Percentiles rank a stretch among this genome's conserved stretches.
Evolutionary conservation across 345 rosid species (phyloP).

Genomic region (Leavenworthia alabamica): DNA sequence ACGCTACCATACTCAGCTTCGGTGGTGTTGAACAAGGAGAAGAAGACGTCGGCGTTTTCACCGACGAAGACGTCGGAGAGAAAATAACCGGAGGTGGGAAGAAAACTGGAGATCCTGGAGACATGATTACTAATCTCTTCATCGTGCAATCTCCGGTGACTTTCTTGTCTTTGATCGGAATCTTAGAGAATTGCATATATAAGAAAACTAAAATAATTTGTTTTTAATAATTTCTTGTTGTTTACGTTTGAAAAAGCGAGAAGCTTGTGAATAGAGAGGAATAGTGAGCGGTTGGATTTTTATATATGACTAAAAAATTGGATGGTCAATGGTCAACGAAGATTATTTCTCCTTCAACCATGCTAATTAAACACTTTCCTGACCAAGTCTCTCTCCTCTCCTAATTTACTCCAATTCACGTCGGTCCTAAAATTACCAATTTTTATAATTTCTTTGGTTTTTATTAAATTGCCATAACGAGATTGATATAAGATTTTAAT

Average conservation of each 20-base stretch:
- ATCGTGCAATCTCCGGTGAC: slow-evolving; percentile 11
- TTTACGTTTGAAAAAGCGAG: slow-evolving; percentile 25
- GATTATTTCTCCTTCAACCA: slow-evolving; percentile 24
- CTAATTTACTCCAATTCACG: slow-evolving; percentile 27
- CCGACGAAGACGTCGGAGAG: no score
- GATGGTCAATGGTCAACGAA: slow-evolving; percentile 36
- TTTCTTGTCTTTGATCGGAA: slow-evolving; percentile 10
- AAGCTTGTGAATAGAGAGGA: slow-evolving; percentile 18
- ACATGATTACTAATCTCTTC: slow-evolving; percentile 14
- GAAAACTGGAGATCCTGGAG: slow-evolving; percentile 30
- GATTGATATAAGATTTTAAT: background rate
- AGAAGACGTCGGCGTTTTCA: slow-evolving; percentile 28
- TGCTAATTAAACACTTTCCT: slow-evolving; percentile 25
- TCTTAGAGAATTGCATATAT: slow-evolving; percentile 25
- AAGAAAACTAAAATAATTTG: no score
- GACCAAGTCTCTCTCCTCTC: slow-evolving; percentile 31
- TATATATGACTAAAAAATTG: slow-evolving; percentile 22
- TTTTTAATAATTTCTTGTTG: slow-evolving; percentile 17
- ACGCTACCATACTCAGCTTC: slow-evolving; percentile 7
- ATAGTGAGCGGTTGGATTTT: slow-evolving; percentile 29
- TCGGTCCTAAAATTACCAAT: slow-evolving; percentile 29
- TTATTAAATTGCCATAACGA: slow-evolving; percentile 19
- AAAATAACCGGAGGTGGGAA: slow-evolving; percentile 21
- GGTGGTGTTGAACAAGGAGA: slow-evolving; percentile 19
- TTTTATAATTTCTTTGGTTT: no score